Evolutionary conservation across 2,329 filamentous ascomycete species (phyloP).

Genomic region (Ilyonectria sp.): DNA sequence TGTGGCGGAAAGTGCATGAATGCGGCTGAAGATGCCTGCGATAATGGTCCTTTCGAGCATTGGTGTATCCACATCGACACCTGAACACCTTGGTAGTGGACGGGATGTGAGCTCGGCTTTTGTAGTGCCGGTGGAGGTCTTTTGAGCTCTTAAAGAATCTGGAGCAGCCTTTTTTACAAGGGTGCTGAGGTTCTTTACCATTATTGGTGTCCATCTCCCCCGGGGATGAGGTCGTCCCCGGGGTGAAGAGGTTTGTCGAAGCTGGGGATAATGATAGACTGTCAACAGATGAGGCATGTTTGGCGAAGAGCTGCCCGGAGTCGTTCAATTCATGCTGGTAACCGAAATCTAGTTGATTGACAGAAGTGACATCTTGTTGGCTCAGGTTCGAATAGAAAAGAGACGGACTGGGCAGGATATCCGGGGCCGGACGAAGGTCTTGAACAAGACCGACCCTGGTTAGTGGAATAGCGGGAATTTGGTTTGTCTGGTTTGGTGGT

Average conservation of each 20-base stretch:
- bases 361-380: background rate
- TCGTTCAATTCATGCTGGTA: background rate
- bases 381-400: too few relatives aligned
- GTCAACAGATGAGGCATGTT: background rate
- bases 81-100: background rate
- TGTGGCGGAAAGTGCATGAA: constrained; percentile 1
- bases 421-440: background rate
- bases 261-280: background rate
- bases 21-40: constrained; percentile 4
- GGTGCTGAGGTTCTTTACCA: background rate
- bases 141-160: constrained; percentile 5
- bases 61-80: constrained; percentile 11
- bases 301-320: background rate
- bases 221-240: background rate
- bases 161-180: background rate
- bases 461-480: background rate
- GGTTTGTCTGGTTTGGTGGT: background rate
- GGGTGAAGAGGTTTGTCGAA: background rate
- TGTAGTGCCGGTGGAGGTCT: constrained; percentile 11
- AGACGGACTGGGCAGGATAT: background rate
- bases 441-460: background rate
- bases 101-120: constrained; percentile 4
- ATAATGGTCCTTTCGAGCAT: constrained; percentile 18
- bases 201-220: background rate
- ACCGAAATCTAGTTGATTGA: background rate